phyloP scores from a whole-genome alignment of 345 rosid species.

The Linum lewisii region DNA sequence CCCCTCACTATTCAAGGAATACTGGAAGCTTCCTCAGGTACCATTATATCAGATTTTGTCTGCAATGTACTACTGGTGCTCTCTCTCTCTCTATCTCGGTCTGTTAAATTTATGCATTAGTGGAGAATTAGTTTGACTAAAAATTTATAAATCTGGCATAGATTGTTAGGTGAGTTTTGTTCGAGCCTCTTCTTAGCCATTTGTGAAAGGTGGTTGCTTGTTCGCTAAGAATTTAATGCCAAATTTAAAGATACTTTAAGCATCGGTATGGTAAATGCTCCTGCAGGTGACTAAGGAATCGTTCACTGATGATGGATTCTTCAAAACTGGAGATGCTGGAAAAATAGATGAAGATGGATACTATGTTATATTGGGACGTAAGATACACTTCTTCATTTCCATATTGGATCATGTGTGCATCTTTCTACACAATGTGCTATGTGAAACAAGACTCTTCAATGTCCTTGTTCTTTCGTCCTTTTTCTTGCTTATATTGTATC shows the following conservation, averaged over 20 bases:
- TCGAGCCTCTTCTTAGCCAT: neutral
- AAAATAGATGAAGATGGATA: conserved; percentile 83
- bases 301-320: conserved; percentile 80
- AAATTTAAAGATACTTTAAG: neutral
- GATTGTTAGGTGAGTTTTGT: neutral
- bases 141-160: too few species aligned
- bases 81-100: too few species aligned
- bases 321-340: conserved; percentile 94
- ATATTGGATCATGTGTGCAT: neutral
- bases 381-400: conserved; percentile 22
- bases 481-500: too few species aligned
- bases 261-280: neutral
- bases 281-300: conserved; percentile 63
- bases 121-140: too few species aligned
- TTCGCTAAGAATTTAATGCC: too few species aligned
- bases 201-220: neutral
- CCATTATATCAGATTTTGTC: neutral
- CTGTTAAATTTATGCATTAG: too few species aligned
- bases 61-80: too few species aligned
- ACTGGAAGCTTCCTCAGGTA: conserved; percentile 96
- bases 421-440: too few species aligned
- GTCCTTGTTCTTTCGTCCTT: neutral
- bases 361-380: conserved; percentile 86
- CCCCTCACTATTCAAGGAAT: conserved; percentile 87
- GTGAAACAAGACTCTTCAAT: neutral